phyloP scores from a whole-genome alignment of 2,329 filamentous ascomycete species.

The Cytospora piceae region DNA sequence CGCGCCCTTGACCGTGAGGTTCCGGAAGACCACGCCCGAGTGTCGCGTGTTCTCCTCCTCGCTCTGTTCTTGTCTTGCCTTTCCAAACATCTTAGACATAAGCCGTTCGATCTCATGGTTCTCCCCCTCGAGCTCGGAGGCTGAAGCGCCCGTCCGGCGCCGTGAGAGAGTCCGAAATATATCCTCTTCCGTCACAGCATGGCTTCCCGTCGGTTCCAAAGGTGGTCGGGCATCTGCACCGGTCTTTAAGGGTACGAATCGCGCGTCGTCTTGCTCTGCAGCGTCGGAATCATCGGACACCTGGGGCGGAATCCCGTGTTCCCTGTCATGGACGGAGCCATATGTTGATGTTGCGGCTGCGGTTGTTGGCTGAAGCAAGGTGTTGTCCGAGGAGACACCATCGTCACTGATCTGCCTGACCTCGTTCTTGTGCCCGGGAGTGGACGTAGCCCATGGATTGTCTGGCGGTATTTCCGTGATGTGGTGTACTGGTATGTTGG shows the following conservation, averaged over 20 bases:
- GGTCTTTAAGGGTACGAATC: constrained; percentile 8
- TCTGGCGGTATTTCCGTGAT: neutral
- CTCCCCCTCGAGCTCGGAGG: constrained; percentile 40
- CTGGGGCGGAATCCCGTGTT: neutral
- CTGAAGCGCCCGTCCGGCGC: constrained; percentile 47
- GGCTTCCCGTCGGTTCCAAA: constrained; percentile 1
- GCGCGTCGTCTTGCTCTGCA: neutral
- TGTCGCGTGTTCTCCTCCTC: constrained; percentile 73
- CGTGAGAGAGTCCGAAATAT: constrained; percentile 54
- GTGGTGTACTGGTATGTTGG: neutral
- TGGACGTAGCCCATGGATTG: neutral
- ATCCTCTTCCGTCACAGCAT: constrained; percentile 51
- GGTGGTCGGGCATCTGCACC: constrained; percentile 9
- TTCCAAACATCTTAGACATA: constrained; percentile 73
- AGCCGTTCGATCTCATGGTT: constrained; percentile 61
- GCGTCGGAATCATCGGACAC: constrained; percentile 9
- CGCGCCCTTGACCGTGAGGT: constrained; percentile 70
- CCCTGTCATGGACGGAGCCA: neutral
- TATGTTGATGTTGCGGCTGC: neutral
- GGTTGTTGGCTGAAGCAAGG: neutral
- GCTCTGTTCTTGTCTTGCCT: constrained; percentile 64
- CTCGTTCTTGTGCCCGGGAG: neutral
- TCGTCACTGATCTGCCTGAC: constrained; percentile 2
- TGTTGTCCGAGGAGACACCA: constrained; percentile 10
- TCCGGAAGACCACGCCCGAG: constrained; percentile 70